Evolutionary conservation across 805 yeast species (phyloP).

Genomic region (Gaillardinia entomophila): DNA sequence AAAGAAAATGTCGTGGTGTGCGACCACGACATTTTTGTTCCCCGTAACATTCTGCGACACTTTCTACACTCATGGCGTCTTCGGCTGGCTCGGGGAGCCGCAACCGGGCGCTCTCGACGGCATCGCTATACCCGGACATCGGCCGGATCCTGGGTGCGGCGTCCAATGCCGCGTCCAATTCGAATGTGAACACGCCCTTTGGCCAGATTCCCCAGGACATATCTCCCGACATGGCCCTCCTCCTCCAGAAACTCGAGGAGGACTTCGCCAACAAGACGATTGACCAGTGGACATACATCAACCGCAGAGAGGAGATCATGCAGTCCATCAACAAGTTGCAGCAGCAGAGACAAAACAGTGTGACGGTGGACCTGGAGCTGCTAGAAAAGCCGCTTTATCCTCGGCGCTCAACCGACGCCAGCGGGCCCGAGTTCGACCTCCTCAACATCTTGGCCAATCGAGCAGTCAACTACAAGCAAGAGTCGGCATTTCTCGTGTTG

Average conservation of each 20-base stretch:
- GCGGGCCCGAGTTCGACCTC: slow-evolving; percentile 36
- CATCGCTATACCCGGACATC: no score
- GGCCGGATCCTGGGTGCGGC: background rate
- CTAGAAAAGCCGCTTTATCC: slow-evolving; percentile 64
- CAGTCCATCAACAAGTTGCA: slow-evolving; percentile 29
- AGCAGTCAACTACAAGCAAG: slow-evolving; percentile 55
- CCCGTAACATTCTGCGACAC: background rate
- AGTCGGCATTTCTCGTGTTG: slow-evolving; percentile 64
- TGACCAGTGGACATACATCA: slow-evolving; percentile 44
- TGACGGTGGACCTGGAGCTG: slow-evolving; percentile 24
- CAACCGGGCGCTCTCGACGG: background rate
- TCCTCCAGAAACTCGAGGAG: slow-evolving; percentile 36
- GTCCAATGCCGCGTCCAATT: background rate
- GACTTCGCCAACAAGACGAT: slow-evolving; percentile 37
- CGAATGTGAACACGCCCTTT: background rate
- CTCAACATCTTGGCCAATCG: slow-evolving; percentile 70
- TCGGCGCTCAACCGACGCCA: slow-evolving; percentile 30
- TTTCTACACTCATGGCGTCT: background rate
- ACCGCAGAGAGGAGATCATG: slow-evolving; percentile 40
- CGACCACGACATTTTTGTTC: background rate
- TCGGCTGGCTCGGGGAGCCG: background rate
- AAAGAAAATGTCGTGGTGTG: no score
- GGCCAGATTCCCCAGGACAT: slow-evolving; percentile 22
- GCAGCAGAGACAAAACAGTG: slow-evolving; percentile 18
- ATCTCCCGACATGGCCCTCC: slow-evolving; percentile 40